Conservation (phyloP, 805 yeast species). For the Soucietia sequanensis region DNA sequence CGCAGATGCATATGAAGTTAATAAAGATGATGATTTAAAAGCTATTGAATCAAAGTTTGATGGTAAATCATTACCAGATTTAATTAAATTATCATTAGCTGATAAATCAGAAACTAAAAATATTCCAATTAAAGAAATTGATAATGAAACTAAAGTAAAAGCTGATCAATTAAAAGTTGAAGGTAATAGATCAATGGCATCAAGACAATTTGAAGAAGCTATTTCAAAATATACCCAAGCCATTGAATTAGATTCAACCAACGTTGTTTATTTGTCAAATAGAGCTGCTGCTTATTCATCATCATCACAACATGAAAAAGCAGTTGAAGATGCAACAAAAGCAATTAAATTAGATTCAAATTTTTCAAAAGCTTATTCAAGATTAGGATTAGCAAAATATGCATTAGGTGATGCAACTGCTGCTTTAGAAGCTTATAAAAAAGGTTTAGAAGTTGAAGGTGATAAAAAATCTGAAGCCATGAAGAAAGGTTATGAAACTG, state of each 20-base stretch:
- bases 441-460: constrained; percentile 86
- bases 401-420: constrained; percentile 93
- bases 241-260: constrained; percentile 61
- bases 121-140: constrained; percentile 30
- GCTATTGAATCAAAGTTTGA: constrained; percentile 38
- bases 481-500: constrained; percentile 92
- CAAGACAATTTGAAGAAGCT: constrained; percentile 67
- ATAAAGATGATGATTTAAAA: constrained; percentile 45
- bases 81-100: constrained; percentile 27
- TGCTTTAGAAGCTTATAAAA: constrained; percentile 85
- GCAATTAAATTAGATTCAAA: constrained; percentile 77
- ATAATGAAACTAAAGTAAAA: constrained; percentile 55
- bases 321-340: constrained; percentile 77
- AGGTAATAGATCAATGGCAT: constrained; percentile 89
- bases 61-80: constrained; percentile 47
- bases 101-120: constrained; percentile 8
- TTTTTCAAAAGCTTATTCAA: constrained; percentile 90
- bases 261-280: constrained; percentile 86
- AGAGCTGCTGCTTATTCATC: constrained; percentile 97
- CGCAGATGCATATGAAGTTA: constrained; percentile 77
- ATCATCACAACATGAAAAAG: constrained; percentile 65
- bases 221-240: constrained; percentile 80
- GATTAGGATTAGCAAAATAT: constrained; percentile 90
- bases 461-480: constrained; percentile 80
- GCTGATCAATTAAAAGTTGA: constrained; percentile 86